These are phyloP conservation scores for Sphaerulina musiva DNA, from an alignment of 2,329 filamentous ascomycete genomes.

Conservation along the genomic window DNA sequence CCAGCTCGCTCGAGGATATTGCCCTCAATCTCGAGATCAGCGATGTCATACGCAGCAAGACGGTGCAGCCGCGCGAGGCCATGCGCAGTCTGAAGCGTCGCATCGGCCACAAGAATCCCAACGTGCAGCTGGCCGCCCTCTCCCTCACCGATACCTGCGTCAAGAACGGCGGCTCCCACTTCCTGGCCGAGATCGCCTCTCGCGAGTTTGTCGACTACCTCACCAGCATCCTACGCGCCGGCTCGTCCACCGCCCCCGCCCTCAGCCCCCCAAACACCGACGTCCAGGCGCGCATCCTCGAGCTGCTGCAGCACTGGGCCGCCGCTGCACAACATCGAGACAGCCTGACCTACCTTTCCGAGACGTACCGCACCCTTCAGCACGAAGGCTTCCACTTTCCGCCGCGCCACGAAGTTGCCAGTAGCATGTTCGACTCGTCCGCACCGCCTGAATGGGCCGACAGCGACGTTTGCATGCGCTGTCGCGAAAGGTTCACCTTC, in stretches of 20 bases:
- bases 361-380: conserved; percentile 77
- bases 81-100: conserved; percentile 93
- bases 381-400: conserved; percentile 84
- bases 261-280: conserved; percentile 69
- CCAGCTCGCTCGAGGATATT: conserved; percentile 96
- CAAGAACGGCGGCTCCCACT: conserved; percentile 95
- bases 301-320: conserved; percentile 90
- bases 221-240: conserved; percentile 75
- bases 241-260: conserved; percentile 58
- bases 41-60: conserved; percentile 94
- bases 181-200: conserved; percentile 89
- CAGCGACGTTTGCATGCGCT: conserved; percentile 98
- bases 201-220: conserved; percentile 98
- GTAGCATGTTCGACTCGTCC: conserved; percentile 95
- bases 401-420: conserved; percentile 77
- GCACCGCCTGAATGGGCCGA: conserved; percentile 98
- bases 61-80: conserved; percentile 92
- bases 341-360: conserved; percentile 77
- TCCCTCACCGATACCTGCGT: conserved; percentile 97
- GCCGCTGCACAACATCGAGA: conserved; percentile 77
- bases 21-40: conserved; percentile 96
- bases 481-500: conserved; percentile 89
- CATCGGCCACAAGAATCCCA: conserved; percentile 96
- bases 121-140: conserved; percentile 88
- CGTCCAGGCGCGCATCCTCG: conserved; percentile 83